Evolutionary conservation across 1,284 basidiomycete genomes (phyloP).

Genomic region (Quambalaria eucalypti): DNA sequence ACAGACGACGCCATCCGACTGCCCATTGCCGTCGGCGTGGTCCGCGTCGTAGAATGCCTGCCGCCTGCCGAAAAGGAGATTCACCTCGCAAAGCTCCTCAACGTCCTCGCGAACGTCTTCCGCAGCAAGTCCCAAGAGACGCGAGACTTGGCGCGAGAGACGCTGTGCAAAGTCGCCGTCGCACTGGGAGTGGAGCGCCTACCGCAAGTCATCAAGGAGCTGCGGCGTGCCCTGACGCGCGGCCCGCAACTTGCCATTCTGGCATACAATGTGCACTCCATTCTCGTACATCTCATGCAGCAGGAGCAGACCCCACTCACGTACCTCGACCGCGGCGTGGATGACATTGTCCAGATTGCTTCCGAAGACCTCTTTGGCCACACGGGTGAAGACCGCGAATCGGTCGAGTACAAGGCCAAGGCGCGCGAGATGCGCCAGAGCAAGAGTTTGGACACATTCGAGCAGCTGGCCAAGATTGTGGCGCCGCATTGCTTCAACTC

Average conservation of each 20-base stretch:
- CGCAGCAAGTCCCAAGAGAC: constrained; percentile 90
- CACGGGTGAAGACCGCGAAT: constrained; percentile 77
- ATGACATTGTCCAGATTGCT: constrained; percentile 70
- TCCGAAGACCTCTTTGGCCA: constrained; percentile 91
- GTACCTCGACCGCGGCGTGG: constrained; percentile 58
- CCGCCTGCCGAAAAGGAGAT: constrained; percentile 53
- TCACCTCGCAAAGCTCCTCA: constrained; percentile 72
- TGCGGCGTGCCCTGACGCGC: constrained; percentile 70
- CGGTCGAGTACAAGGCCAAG: constrained; percentile 87
- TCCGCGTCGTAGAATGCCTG: constrained; percentile 72
- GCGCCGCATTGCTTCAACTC: constrained; percentile 56
- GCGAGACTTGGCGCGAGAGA: constrained; percentile 75
- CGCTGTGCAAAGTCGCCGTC: constrained; percentile 71
- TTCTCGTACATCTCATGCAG: constrained; percentile 59
- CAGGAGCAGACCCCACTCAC: constrained; percentile 51
- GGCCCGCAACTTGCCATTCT: constrained; percentile 91
- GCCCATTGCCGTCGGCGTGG: constrained; percentile 78
- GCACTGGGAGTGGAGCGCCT: constrained; percentile 69
- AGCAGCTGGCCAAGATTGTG: constrained; percentile 36
- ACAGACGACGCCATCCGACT: constrained; percentile 60
- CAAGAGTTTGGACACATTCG: constrained; percentile 45
- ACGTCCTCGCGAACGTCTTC: constrained; percentile 74
- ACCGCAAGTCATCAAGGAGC: constrained; percentile 65
- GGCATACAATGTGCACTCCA: constrained; percentile 71
- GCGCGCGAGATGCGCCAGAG: constrained; percentile 38